Conservation (phyloP, 1,284 basidiomycete species). For the Boletus semigastroideus region DNA sequence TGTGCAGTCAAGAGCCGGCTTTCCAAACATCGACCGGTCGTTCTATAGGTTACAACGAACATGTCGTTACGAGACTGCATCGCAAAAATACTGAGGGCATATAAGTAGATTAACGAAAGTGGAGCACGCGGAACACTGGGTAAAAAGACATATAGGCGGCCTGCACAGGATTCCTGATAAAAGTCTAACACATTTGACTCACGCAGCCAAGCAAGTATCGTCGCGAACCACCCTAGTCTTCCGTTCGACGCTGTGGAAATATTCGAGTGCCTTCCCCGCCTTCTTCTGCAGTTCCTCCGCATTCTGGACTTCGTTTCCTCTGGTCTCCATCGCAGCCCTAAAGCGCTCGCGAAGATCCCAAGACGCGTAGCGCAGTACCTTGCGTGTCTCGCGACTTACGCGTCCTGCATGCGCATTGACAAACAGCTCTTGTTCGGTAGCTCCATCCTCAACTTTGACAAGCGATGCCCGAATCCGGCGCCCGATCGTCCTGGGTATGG, state of each 20-base stretch:
- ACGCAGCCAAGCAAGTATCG: constrained; percentile 33
- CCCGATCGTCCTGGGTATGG: constrained; percentile 92
- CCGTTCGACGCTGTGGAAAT: constrained; percentile 62
- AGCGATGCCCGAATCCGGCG: constrained; percentile 70
- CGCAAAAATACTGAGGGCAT: constrained; percentile 12
- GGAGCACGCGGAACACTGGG: background rate
- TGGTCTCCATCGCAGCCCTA: constrained; percentile 76
- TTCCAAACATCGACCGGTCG: too few relatives aligned
- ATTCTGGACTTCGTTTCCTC: constrained; percentile 71
- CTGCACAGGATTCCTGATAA: background rate
- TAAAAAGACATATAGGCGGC: background rate
- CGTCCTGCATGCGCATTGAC: constrained; percentile 71
- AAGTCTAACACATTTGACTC: constrained; percentile 4
- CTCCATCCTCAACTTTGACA: constrained; percentile 39
- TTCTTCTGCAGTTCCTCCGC: constrained; percentile 75
- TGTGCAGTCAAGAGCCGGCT: too few relatives aligned
- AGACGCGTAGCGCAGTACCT: constrained; percentile 89
- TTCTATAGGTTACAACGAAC: background rate
- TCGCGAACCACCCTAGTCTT: constrained; percentile 59
- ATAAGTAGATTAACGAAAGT: constrained; percentile 15
- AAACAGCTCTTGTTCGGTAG: constrained; percentile 52
- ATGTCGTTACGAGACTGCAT: background rate
- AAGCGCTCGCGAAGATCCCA: constrained; percentile 92
- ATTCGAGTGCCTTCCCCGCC: constrained; percentile 71
- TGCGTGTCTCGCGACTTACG: constrained; percentile 86